Base-by-base conservation (phyloP, 2,329 filamentous ascomycete genomes). In the Penicillium oxalicum region DNA sequence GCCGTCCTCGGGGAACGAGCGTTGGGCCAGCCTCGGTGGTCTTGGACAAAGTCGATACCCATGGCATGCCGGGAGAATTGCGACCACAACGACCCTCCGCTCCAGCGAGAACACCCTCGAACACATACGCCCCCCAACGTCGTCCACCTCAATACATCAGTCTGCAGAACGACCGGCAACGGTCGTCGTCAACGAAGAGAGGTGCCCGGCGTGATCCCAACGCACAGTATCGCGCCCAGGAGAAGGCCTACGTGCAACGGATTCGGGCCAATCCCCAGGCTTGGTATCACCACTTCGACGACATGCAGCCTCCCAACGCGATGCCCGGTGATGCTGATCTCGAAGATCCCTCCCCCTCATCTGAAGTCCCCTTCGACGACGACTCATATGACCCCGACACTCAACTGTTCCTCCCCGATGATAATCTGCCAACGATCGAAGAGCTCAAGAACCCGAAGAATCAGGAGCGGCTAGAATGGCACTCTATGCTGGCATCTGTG, bases 401-500 rank as follows among this genome's bases (percentile, higher is more conserved):
- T 13, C 83, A 95, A 64, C 83, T 97, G 66, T 95, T 95, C 61
- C 91, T 95, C 64, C 87, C 88, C 49, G 90, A 96, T 61, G 86
- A 93, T 57, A 81, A 89, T 56, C 87, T 93, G 61, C 91, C 91
- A 0, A 93, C 88, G 3, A 78, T 88, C 25, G 93, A 97, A 62
- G 93, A 98, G 67, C 71, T 97, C 45, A 86, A 87, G 68, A 87
- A 96, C 60, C 87, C 90, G 1, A 83, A 84, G 54, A 96, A 91
- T 63, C 80, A 91, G 52, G 93, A 97, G 69, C 79, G 91, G 39
- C 76, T 98, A 25, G 93, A 98, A 70, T 98, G 93, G 93, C 91
- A 98, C 70, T 89, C 89, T 3, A 98, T 98, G 93, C 74, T 98
- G 48, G 88, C 91, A 51, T 94, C 91, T 11, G 93, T 98, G 4